Conservation (phyloP, 768 basidiomycete species). For the Agaricus bisporus region DNA sequence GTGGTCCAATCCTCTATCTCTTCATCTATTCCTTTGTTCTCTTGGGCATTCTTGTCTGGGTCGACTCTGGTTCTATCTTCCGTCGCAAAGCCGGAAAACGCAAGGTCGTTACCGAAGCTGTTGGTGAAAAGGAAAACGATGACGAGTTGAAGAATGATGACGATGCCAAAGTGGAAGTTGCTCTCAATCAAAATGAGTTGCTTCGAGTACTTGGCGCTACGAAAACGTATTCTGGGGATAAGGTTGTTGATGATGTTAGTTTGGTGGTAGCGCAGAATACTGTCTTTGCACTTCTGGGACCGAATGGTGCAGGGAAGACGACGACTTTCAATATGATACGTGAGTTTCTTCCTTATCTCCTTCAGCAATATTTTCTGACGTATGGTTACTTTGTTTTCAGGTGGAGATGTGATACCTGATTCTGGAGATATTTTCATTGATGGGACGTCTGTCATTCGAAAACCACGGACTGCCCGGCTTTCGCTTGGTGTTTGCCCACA, state of each 20-base stretch:
- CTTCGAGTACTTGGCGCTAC: slow-evolving; percentile 59
- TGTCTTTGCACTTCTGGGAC: slow-evolving; percentile 68
- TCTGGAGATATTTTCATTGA: slow-evolving; percentile 64
- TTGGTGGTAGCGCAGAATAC: slow-evolving; percentile 59
- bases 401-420: slow-evolving; percentile 64
- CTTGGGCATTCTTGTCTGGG: slow-evolving; percentile 60
- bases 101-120: slow-evolving; percentile 6
- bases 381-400: slow-evolving; percentile 24
- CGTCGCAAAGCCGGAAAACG: slow-evolving; percentile 30
- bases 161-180: slow-evolving; percentile 48
- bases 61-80: slow-evolving; percentile 59
- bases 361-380: neutral
- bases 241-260: slow-evolving; percentile 69
- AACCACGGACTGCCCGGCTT: slow-evolving; percentile 57
- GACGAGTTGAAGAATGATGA: slow-evolving; percentile 31
- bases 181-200: slow-evolving; percentile 43
- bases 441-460: slow-evolving; percentile 57
- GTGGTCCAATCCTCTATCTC: slow-evolving; percentile 73
- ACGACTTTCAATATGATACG: slow-evolving; percentile 80
- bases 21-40: slow-evolving; percentile 53
- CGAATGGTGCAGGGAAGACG: slow-evolving; percentile 82
- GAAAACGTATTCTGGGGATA: slow-evolving; percentile 50
- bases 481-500: slow-evolving; percentile 80
- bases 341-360: slow-evolving; percentile 25
- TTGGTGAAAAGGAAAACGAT: slow-evolving; percentile 4